phyloP scores from a whole-genome alignment of 495 filamentous ascomycete genomes.

The Hapsidospora chrysogenum region DNA sequence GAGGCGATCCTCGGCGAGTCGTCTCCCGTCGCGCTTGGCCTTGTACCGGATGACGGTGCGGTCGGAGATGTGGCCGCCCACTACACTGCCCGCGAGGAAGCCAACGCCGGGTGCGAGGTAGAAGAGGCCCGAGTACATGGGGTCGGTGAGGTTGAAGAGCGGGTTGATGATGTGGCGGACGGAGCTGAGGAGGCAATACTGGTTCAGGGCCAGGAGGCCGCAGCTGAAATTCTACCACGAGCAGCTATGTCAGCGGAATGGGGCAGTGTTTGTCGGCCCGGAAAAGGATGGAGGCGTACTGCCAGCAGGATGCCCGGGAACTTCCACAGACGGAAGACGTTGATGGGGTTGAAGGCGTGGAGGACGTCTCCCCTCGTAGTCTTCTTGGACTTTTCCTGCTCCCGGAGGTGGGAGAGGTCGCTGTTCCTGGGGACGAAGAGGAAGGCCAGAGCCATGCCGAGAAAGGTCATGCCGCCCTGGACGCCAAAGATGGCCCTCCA shows the following conservation, averaged over 20 bases:
- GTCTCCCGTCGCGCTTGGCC: background rate
- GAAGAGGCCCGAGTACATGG: background rate
- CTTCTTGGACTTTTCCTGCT: background rate
- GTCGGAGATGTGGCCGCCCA: slow-evolving; percentile 1
- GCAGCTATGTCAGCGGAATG: too few species aligned
- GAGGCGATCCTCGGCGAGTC: background rate
- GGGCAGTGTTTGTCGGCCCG: too few species aligned
- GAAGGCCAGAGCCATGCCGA: slow-evolving; percentile 20
- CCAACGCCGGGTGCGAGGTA: slow-evolving; percentile 1
- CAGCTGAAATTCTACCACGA: background rate
- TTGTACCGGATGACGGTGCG: slow-evolving; percentile 1
- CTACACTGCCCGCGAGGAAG: background rate
- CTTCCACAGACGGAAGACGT: slow-evolving; percentile 17
- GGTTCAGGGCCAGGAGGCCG: background rate
- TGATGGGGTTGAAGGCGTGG: slow-evolving; percentile 20
- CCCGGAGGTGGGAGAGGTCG: background rate
- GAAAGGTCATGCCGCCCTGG: slow-evolving; percentile 31
- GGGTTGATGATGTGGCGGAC: slow-evolving; percentile 2
- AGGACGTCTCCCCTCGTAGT: slow-evolving; percentile 3
- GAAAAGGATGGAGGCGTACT: slow-evolving; percentile 12
- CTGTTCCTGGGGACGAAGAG: slow-evolving; percentile 20
- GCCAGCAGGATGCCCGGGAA: slow-evolving; percentile 26
- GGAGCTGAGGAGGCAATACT: background rate
- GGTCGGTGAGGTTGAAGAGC: slow-evolving; percentile 1
- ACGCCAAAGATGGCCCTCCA: slow-evolving; percentile 46